Percentiles rank a stretch among this genome's conserved stretches.
Evolutionary conservation across 257 asterid genomes (phyloP).

Genomic region (Nicotiana obtusifolia): DNA sequence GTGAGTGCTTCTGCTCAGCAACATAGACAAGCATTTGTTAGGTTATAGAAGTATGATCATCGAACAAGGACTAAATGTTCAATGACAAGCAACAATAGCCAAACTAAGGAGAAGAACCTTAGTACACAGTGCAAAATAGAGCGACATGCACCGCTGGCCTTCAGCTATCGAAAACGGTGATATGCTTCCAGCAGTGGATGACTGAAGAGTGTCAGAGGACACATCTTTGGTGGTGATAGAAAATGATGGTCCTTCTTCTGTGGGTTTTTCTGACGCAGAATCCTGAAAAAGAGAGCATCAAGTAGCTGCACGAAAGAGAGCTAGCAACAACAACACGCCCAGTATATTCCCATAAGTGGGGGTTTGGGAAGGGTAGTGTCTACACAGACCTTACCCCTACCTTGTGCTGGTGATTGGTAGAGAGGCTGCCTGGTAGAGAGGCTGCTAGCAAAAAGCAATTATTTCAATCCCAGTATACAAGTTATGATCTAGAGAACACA

Average conservation of each 20-base stretch:
- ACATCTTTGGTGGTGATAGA: constrained; percentile 32
- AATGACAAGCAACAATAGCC: constrained; percentile 13
- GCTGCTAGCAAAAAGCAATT: neutral
- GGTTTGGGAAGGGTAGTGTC: no score
- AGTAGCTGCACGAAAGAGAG: constrained; percentile 10
- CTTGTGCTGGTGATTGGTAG: no score
- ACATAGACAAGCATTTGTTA: constrained; percentile 4
- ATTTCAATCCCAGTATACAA: constrained; percentile 1
- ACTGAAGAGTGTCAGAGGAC: constrained; percentile 37
- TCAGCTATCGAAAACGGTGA: constrained; percentile 52
- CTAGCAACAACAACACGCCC: neutral
- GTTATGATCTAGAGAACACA: neutral
- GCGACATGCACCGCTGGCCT: constrained; percentile 80
- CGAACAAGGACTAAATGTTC: neutral
- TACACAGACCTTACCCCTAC: no score
- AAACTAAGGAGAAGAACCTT: constrained; percentile 44
- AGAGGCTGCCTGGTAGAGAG: constrained; percentile 4
- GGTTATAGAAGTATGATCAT: neutral
- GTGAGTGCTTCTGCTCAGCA: constrained; percentile 79
- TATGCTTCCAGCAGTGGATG: constrained; percentile 47
- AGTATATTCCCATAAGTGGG: no score
- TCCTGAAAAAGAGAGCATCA: constrained; percentile 41
- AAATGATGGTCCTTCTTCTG: constrained; percentile 36
- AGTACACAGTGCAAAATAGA: constrained; percentile 92
- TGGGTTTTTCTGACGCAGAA: constrained; percentile 28